Percentiles rank a stretch among this genome's conserved stretches.
Evolutionary conservation across 306 rosid genomes (phyloP).

Genomic region (Ochetophila trinervis): DNA sequence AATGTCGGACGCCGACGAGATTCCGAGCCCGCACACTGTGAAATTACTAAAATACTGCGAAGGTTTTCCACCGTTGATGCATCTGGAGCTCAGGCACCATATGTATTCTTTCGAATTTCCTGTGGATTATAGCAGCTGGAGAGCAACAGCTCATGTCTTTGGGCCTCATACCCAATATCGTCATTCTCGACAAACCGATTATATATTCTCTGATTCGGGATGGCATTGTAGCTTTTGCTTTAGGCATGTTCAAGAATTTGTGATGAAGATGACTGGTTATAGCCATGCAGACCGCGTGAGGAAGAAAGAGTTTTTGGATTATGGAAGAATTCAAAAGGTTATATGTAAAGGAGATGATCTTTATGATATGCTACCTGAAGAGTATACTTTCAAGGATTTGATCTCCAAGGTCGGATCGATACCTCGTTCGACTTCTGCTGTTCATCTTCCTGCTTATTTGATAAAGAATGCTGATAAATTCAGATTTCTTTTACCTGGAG

Average conservation of each 20-base stretch:
- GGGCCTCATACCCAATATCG: slow-evolving; percentile 48
- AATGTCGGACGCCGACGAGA: slow-evolving; percentile 85
- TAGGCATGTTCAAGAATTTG: slow-evolving; percentile 60
- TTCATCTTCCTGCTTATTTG: slow-evolving; percentile 81
- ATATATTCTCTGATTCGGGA: slow-evolving; percentile 72
- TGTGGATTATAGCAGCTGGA: slow-evolving; percentile 88
- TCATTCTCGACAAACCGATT: slow-evolving; percentile 61
- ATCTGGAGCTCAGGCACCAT: slow-evolving; percentile 83
- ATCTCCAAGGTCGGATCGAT: slow-evolving; percentile 78
- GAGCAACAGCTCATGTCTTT: slow-evolving; percentile 62
- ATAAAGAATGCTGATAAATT: slow-evolving; percentile 71
- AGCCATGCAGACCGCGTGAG: slow-evolving; percentile 92
- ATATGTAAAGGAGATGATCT: slow-evolving; percentile 79
- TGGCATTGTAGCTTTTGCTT: slow-evolving; percentile 99
- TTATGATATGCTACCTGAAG: slow-evolving; percentile 88
- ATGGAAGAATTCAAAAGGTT: slow-evolving; percentile 64
- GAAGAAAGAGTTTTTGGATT: slow-evolving; percentile 48
- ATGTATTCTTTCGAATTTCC: slow-evolving; percentile 93
- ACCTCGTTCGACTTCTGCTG: slow-evolving; percentile 80
- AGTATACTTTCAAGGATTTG: slow-evolving; percentile 69
- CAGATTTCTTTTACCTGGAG: slow-evolving; percentile 86
- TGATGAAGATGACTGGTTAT: slow-evolving; percentile 86
- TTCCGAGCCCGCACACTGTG: slow-evolving; percentile 76
- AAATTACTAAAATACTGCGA: slow-evolving; percentile 90
- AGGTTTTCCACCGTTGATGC: slow-evolving; percentile 71